These are phyloP conservation scores for Dictyostelium gargantuum DNA, from an alignment of 208 protist genomes.

Conservation along the genomic window DNA sequence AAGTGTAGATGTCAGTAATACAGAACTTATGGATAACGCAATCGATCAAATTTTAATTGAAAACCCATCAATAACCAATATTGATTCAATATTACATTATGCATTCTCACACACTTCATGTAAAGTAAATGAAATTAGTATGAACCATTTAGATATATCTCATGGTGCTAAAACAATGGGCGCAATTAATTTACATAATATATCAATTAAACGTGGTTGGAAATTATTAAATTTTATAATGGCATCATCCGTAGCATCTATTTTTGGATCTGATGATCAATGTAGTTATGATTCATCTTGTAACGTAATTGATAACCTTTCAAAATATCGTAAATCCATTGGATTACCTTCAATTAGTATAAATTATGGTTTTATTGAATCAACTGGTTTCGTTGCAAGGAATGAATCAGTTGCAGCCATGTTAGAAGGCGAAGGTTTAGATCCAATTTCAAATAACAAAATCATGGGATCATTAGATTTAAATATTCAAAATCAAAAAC, in stretches of 20 bases:
- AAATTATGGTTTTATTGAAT: not conserved
- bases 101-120: not conserved
- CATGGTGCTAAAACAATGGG: slow-evolving; percentile 60
- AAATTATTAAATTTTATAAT: not conserved
- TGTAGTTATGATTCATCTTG: slow-evolving; percentile 10
- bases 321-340: not conserved
- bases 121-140: not conserved
- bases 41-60: not conserved
- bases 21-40: not conserved
- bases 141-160: not conserved
- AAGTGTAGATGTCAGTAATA: not conserved
- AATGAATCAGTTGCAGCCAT: not conserved
- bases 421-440: not conserved
- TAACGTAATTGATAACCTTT: not conserved
- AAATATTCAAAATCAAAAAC: not conserved
- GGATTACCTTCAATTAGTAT: not conserved
- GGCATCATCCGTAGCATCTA: slow-evolving; percentile 7
- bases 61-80: not conserved
- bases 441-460: not conserved
- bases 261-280: not conserved
- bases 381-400: not conserved
- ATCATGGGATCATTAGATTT: not conserved
- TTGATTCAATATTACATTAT: slow-evolving; percentile 28
- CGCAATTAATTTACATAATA: not conserved
- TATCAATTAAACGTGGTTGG: not conserved